Evolutionary conservation across 805 yeast species (phyloP).

Genomic region (Dipodascus albidus): DNA sequence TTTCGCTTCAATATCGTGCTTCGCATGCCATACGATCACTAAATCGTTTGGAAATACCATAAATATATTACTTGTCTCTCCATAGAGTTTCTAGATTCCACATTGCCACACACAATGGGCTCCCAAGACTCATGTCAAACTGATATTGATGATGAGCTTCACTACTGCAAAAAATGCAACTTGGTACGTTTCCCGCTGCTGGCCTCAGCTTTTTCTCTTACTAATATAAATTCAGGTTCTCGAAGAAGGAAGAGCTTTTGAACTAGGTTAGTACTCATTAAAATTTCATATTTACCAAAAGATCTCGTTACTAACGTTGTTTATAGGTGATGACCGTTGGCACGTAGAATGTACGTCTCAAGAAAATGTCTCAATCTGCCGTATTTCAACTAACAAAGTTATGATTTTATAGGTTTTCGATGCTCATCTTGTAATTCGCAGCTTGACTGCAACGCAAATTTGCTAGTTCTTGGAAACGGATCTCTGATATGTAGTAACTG

Average conservation of each 20-base stretch:
- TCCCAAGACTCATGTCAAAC: background rate
- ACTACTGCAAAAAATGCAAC: constrained; percentile 16
- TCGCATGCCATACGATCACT: background rate
- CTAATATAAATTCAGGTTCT: constrained; percentile 39
- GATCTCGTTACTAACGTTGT: background rate
- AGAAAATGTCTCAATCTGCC: background rate
- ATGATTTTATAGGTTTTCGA: constrained; percentile 35
- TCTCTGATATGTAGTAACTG: constrained; percentile 82
- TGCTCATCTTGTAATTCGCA: constrained; percentile 76
- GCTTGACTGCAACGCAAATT: constrained; percentile 79
- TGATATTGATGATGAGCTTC: constrained; percentile 15
- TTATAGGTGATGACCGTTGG: constrained; percentile 80
- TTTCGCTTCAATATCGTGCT: background rate
- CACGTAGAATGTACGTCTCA: constrained; percentile 59
- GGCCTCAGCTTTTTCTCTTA: constrained; percentile 7
- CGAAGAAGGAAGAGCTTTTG: constrained; percentile 88
- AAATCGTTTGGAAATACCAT: background rate
- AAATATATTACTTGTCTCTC: too few relatives aligned
- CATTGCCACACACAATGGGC: background rate
- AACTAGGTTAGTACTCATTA: constrained; percentile 33
- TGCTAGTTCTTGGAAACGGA: constrained; percentile 88
- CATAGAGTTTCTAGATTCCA: too few relatives aligned
- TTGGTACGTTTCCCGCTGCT: constrained; percentile 6
- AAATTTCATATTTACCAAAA: too few relatives aligned
- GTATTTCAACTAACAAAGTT: constrained; percentile 2